Conservation (phyloP, 179 eudicot genomes). For the Sideroxylon spinosum region DNA sequence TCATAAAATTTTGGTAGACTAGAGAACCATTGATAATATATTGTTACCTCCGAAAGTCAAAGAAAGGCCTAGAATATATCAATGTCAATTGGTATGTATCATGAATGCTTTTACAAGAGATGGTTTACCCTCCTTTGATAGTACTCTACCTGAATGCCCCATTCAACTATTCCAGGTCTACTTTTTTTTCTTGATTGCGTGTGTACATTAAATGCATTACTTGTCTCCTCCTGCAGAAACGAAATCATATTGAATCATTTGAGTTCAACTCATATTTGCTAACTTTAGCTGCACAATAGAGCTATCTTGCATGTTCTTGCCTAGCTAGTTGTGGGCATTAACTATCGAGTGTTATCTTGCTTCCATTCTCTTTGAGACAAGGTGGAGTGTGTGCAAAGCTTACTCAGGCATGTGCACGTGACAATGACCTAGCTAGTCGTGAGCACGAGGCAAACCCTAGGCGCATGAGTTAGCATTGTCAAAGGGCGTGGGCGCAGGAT, state of each 20-base stretch:
- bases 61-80: neutral
- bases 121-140: neutral
- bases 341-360: neutral
- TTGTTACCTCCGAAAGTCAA: neutral
- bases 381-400: no score
- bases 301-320: neutral
- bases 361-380: neutral
- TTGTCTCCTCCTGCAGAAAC: neutral
- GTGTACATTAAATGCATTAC: neutral
- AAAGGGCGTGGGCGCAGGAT: no score
- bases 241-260: neutral
- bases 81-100: neutral
- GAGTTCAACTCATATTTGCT: neutral
- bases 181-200: neutral
- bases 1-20: slow-evolving; percentile 5
- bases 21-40: neutral
- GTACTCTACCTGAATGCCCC: neutral
- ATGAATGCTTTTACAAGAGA: neutral
- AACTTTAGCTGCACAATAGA: neutral
- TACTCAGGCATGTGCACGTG: no score
- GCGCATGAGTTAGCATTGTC: no score
- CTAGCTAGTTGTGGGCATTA: neutral
- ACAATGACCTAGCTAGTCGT: no score
- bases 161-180: neutral
- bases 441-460: no score